Evolutionary conservation across 176 grass and related monocot genomes (phyloP), one percentile per base, ranked within the genome.

Genomic region (Poa annua): DNA sequence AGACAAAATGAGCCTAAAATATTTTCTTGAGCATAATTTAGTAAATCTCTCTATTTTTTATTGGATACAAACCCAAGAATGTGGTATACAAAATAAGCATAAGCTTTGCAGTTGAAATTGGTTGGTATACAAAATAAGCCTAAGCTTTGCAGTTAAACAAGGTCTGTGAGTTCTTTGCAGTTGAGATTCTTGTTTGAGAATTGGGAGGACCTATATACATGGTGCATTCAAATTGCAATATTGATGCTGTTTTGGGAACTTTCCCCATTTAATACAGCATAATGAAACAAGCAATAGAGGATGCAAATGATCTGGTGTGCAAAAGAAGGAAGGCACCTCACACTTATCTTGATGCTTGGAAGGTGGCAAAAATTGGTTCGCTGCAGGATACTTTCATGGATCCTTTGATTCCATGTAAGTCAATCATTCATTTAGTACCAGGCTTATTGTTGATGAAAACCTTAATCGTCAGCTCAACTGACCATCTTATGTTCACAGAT

Each of bases 311-410:
- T 92, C 66, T 95, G 39, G 70, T 93, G 5, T 73, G 11, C 33
- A 53, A 74, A 83, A 88, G 85, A 83, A 90, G 80, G 72, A 93
- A 89, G 84, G 83, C 74, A 39, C 85, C 91, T 88, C 89, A 80
- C 63, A 93, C 91, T 41, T 64, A 15, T 77, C 91, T 93, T 78
- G 87, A 88, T 86, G 52, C 13, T 68, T 96, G 93, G 93, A 99
- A 86, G 88, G 70, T 21, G 22, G 25, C 74, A 24, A 90, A 32
- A 85, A 78, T 93, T 54, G 34, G 67, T 85, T 85, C 78, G 67
- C 19, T 93, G 65, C 67, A 51, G 62, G 72, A 89, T 74, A 72
- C 85, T 26, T 81, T 95, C 83, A 66, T 86, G 75, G 89, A 93
- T 34, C 93, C 89, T 7, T 60, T 92, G 64, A 70, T 96, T 81